These are phyloP conservation scores for Cucumis sativus DNA, from an alignment of 306 rosid species.

Conservation along the genomic window DNA sequence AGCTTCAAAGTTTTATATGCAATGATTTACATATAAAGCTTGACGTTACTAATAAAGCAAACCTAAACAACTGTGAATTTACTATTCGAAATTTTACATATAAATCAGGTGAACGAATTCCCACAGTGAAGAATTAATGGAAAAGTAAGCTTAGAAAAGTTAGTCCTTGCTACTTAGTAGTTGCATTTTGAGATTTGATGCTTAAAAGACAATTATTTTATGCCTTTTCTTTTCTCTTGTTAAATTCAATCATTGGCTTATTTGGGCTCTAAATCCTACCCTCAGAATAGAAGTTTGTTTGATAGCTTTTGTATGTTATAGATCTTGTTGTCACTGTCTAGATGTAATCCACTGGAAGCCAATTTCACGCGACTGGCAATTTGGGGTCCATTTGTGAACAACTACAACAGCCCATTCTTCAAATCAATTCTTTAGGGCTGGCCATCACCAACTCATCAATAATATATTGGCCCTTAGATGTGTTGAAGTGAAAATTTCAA, in stretches of 20 bases:
- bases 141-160: not conserved
- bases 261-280: not conserved
- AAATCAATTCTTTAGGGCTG: not conserved
- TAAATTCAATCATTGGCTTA: not conserved
- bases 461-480: not conserved
- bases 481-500: not conserved
- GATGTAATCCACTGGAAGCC: not conserved
- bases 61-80: too few species aligned
- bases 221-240: not conserved
- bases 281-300: not conserved
- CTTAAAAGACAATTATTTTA: not conserved
- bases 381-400: slow-evolving; percentile 1
- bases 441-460: not conserved
- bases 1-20: too few species aligned
- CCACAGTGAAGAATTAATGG: not conserved
- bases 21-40: too few species aligned
- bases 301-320: not conserved
- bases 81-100: not conserved
- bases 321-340: not conserved
- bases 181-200: not conserved
- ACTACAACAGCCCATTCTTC: not conserved
- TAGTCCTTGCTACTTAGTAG: not conserved
- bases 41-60: too few species aligned
- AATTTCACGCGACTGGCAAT: not conserved
- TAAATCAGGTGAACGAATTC: not conserved